Conservation (phyloP, 73 alveolate genomes). For the Breviolum minutum region DNA sequence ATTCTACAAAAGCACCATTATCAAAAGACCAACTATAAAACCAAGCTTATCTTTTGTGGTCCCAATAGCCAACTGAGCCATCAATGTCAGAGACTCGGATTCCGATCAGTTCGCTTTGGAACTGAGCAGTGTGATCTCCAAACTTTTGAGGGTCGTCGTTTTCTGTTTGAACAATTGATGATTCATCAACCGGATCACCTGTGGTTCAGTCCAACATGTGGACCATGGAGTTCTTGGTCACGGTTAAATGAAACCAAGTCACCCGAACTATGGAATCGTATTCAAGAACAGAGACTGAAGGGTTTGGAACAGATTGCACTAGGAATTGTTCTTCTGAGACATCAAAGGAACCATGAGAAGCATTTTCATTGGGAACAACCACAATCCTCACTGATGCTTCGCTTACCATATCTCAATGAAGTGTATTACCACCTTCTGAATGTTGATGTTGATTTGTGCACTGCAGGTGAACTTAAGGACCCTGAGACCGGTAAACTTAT, state of each 20-base stretch:
- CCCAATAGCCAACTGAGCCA: not conserved
- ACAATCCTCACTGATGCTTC: not conserved
- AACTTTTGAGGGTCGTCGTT: not conserved
- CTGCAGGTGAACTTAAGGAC: not conserved
- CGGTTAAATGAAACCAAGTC: not conserved
- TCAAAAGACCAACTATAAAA: too few relatives aligned
- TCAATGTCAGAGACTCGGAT: not conserved
- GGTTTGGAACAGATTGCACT: not conserved
- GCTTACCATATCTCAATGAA: not conserved
- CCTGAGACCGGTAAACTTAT: not conserved
- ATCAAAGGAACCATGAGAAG: not conserved
- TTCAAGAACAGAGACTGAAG: not conserved
- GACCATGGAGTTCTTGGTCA: not conserved
- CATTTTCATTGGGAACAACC: slow-evolving; percentile 17
- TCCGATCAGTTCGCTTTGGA: not conserved
- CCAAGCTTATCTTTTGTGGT: not conserved
- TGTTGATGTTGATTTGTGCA: not conserved
- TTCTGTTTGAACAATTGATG: not conserved
- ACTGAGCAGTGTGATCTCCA: not conserved
- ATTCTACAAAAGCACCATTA: too few relatives aligned
- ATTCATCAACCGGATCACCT: not conserved
- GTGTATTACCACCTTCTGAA: too few relatives aligned
- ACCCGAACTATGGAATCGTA: not conserved
- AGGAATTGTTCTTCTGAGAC: not conserved
- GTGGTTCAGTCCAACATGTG: not conserved